Base-by-base conservation (phyloP, 192 early-diverging fungal species). In the Coemansia sp. region DNA sequence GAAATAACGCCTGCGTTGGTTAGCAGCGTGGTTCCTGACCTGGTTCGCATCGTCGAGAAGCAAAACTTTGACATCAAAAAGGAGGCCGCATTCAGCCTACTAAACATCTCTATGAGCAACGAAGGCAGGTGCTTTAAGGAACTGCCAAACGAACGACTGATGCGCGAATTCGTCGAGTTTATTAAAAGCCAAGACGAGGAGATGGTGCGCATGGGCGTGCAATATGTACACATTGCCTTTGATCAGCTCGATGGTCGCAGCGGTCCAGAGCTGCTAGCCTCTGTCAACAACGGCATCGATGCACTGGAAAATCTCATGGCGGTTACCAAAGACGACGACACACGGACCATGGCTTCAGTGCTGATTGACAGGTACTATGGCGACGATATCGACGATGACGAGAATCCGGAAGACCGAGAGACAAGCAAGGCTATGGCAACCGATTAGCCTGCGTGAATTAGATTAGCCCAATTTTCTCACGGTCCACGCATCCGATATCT, bases 1-100 rank as follows among this genome's bases (percentile, higher is more conserved):
- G 77, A 29, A 32, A 60, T 64, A 22, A 58, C 85, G n/a, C 52
- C 66, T 20, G 68, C 78, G 13, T 67, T 85, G 24, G 72, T 84
- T n/a, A 56, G 64, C 3, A 78, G 77, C 20, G 57, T 76, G 9
- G 68, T 85, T 5, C 58, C 81, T 0, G 64, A 78, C 24, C 53
- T 88, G 22, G 72, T 78, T 26, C 57, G 72, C 13, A 81, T 88
- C 40, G 72, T 82, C 15, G 69, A 77, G 18, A 80, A 72, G 47
- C 71, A 78, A 29, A 78, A 75, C 40, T 88, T 82, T 67, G 87
- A 88, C 38, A 80, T 86, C 40, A 79, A 83, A 39, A 83, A 86
- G 60, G 84, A 83, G 64, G 84, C 84, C 3, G 84, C 82, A 2
- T 81, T 77, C 37, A 77, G 84, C 48, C 38, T 86, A 52, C 68